Percentiles rank a stretch among this genome's conserved stretches.
Evolutionary conservation across 2,329 filamentous ascomycete species (phyloP).

Genomic region (Stemphylium beticola): DNA sequence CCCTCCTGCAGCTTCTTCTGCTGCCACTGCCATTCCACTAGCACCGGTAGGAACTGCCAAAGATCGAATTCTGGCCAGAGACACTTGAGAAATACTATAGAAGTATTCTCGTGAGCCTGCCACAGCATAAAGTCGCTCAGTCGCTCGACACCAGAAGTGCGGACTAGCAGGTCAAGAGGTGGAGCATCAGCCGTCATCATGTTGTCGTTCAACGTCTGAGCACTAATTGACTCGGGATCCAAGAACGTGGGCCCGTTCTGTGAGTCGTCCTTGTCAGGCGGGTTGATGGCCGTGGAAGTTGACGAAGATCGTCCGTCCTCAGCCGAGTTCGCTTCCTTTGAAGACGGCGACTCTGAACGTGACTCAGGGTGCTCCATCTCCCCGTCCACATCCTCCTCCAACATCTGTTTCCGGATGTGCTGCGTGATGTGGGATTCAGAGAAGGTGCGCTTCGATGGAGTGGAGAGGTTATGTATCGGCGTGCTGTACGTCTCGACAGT

Average conservation of each 20-base stretch:
- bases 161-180: constrained; percentile 86
- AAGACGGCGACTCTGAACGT: constrained; percentile 44
- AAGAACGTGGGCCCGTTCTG: constrained; percentile 45
- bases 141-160: constrained; percentile 90
- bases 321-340: constrained; percentile 40
- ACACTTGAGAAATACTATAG: constrained; percentile 89
- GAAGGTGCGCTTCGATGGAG: constrained; percentile 69
- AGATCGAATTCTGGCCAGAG: constrained; percentile 97
- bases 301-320: constrained; percentile 42
- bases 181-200: constrained; percentile 87
- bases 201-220: constrained; percentile 80
- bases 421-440: constrained; percentile 87
- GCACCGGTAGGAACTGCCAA: constrained; percentile 88
- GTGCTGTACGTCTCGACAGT: constrained; percentile 87
- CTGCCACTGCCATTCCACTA: constrained; percentile 85
- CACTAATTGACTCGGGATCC: constrained; percentile 89
- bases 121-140: constrained; percentile 98
- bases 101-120: constrained; percentile 93
- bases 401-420: constrained; percentile 69
- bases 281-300: constrained; percentile 48
- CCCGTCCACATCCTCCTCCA: constrained; percentile 49
- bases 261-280: constrained; percentile 41
- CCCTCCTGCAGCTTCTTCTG: constrained; percentile 52
- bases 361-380: constrained; percentile 33
- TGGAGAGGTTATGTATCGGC: constrained; percentile 64